Evolutionary conservation across 78 protist genomes (phyloP).

Genomic region (Guillardia theta): DNA sequence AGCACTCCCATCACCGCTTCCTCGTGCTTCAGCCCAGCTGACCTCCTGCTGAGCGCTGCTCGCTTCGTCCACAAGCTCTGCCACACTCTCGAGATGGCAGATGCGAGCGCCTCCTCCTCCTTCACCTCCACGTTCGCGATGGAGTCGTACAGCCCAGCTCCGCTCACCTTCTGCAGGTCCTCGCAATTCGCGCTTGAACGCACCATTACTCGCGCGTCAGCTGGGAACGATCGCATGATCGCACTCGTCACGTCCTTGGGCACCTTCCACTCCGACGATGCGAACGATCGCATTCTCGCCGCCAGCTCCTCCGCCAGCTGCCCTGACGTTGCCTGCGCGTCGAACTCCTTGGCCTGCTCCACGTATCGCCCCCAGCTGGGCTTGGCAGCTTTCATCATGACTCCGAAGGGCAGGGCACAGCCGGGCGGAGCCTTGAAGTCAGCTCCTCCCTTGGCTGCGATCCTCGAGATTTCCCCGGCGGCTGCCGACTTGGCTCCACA

Average conservation of each 20-base stretch:
- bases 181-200: conserved; percentile 25
- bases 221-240: background rate
- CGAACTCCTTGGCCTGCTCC: background rate
- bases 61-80: conserved; percentile 7
- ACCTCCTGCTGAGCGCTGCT: background rate
- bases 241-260: background rate
- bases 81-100: background rate
- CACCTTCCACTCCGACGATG: background rate
- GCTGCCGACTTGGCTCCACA: background rate
- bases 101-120: background rate
- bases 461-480: background rate
- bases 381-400: background rate
- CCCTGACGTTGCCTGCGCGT: background rate
- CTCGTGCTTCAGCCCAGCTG: background rate
- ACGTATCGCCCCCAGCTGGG: background rate
- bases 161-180: background rate
- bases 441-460: too few relatives aligned
- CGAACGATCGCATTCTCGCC: background rate
- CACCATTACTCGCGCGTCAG: background rate
- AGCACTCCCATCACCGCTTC: background rate
- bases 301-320: background rate
- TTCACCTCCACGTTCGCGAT: background rate
- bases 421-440: background rate
- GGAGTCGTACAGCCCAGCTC: conserved; percentile 3
- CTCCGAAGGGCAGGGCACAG: background rate